Percentiles rank a stretch among this genome's conserved stretches.
These are phyloP conservation scores for Fraxinus sp. DNA, from an alignment of 305 asterid species.

Conservation along the genomic window DNA sequence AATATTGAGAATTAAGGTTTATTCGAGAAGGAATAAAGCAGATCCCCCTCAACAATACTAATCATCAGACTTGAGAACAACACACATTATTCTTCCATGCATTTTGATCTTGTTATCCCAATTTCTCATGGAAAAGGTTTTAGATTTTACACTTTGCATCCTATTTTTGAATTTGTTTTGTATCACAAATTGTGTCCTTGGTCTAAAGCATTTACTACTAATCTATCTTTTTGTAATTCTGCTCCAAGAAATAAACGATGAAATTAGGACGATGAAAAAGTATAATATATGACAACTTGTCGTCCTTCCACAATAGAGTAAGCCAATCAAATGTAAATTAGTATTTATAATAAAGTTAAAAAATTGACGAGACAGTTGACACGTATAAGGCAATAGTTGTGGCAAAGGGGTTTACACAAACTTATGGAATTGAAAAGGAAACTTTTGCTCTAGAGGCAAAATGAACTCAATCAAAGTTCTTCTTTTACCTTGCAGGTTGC, in stretches of 20 bases:
- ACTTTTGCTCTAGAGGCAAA: background rate
- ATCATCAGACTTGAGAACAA: background rate
- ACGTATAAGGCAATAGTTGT: background rate
- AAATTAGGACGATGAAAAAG: background rate
- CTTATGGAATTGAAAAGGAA: background rate
- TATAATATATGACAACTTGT: background rate
- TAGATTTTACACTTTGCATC: background rate
- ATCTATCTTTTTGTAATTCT: background rate
- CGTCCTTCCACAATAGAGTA: background rate
- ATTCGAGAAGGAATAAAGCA: background rate
- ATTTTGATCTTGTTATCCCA: background rate
- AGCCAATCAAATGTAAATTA: background rate
- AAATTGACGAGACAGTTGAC: background rate
- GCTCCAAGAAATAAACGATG: background rate
- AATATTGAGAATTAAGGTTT: background rate
- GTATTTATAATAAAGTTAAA: background rate
- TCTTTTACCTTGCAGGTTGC: background rate
- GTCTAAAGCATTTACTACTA: background rate
- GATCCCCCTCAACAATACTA: background rate
- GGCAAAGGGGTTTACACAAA: background rate
- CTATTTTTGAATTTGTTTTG: background rate
- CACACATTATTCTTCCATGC: background rate
- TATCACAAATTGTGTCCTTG: background rate
- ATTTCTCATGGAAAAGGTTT: background rate
- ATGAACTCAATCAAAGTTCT: background rate